These are phyloP conservation scores for Cutaneotrichosporon sp. DNA, from an alignment of 1,284 basidiomycete species.

Conservation along the genomic window DNA sequence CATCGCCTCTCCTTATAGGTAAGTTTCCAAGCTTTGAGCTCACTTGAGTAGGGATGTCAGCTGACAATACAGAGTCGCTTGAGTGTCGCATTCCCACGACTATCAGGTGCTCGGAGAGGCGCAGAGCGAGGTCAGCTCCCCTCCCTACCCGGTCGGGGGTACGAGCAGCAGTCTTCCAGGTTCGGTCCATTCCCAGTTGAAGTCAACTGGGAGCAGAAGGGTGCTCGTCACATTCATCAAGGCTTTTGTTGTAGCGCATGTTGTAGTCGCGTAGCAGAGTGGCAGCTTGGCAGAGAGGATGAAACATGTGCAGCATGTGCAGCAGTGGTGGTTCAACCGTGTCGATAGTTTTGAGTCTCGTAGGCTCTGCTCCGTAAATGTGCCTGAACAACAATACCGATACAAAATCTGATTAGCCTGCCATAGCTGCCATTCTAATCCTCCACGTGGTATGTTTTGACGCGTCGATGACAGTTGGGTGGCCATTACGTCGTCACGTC, in stretches of 20 bases:
- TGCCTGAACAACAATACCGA: background rate
- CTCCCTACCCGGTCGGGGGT: slow-evolving; percentile 36
- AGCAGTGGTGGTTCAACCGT: background rate
- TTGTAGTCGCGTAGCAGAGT: background rate
- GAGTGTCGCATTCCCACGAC: slow-evolving; percentile 33
- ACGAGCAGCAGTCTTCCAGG: slow-evolving; percentile 34
- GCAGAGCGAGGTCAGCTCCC: slow-evolving; percentile 37
- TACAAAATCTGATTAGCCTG: too few relatives aligned
- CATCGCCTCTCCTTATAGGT: slow-evolving; percentile 40
- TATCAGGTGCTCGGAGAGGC: slow-evolving; percentile 44
- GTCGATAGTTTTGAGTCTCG: too few relatives aligned
- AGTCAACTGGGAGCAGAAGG: slow-evolving; percentile 15
- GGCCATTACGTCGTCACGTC: background rate
- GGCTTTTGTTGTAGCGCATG: background rate
- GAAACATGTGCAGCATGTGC: background rate
- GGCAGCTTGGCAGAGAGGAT: background rate
- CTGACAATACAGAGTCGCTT: slow-evolving; percentile 42
- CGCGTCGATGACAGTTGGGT: background rate
- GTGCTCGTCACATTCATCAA: slow-evolving; percentile 25
- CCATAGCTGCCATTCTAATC: background rate
- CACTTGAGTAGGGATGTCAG: background rate
- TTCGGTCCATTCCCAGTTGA: slow-evolving; percentile 23
- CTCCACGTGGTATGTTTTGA: background rate
- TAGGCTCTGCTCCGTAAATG: background rate
- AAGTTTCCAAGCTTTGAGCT: slow-evolving; percentile 1